phyloP scores from a whole-genome alignment of 31 red algal species.

The Bonnemaisonia californica region DNA sequence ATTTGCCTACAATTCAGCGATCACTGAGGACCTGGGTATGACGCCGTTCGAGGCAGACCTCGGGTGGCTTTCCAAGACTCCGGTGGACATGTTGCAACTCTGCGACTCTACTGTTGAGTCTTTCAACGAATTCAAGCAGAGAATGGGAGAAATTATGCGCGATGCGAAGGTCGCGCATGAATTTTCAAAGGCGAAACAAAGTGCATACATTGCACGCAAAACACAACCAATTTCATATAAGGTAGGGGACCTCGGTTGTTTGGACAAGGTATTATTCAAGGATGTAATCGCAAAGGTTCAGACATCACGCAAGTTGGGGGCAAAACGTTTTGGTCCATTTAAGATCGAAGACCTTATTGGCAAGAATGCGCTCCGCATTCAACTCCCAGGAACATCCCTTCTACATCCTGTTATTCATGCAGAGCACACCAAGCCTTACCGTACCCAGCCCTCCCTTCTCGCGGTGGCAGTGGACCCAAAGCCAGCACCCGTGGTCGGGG shows the following conservation, averaged over 20 bases:
- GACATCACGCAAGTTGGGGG: slow-evolving; percentile 2
- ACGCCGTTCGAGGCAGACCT: background rate
- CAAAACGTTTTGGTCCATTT: slow-evolving; percentile 15
- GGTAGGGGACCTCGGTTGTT: no score
- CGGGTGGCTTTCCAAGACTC: background rate
- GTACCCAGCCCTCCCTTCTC: background rate
- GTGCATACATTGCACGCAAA: no score
- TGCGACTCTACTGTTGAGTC: no score
- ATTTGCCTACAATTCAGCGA: background rate
- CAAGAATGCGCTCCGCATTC: slow-evolving; percentile 10
- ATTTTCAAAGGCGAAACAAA: no score
- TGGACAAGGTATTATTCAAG: no score
- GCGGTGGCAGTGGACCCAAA: background rate
- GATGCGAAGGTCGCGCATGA: no score
- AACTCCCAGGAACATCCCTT: background rate
- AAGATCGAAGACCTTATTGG: slow-evolving; percentile 9
- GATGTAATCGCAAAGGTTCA: no score
- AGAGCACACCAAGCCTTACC: background rate
- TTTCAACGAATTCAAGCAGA: no score
- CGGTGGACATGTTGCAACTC: no score
- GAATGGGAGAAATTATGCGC: no score
- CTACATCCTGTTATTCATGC: slow-evolving; percentile 15
- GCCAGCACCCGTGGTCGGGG: slow-evolving; percentile 1
- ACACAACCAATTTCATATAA: no score
- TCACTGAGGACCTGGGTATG: slow-evolving; percentile 1